phyloP scores from a whole-genome alignment of 2,329 filamentous ascomycete genomes.

The Triangularia setosa region DNA sequence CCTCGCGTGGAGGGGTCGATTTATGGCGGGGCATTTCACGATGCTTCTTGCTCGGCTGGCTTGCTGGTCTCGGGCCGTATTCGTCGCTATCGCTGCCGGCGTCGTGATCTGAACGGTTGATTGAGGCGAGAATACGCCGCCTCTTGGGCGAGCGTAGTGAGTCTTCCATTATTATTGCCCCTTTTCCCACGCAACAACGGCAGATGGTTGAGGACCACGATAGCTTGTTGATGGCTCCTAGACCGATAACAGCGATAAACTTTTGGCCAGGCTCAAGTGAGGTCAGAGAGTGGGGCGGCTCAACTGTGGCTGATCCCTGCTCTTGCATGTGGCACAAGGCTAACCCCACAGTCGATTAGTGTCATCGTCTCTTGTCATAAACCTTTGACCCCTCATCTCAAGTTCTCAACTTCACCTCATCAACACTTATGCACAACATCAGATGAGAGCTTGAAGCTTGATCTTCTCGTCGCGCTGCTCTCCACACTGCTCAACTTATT shows the following conservation, averaged over 20 bases:
- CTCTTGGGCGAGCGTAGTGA: conserved; percentile 31
- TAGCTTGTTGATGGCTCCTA: not conserved
- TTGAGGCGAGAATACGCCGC: conserved; percentile 47
- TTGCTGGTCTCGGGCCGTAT: not conserved
- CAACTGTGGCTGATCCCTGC: conserved; percentile 1
- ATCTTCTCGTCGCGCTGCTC: not conserved
- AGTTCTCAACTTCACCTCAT: not conserved
- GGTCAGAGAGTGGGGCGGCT: not conserved
- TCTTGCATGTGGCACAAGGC: not conserved
- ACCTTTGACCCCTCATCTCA: not conserved
- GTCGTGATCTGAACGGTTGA: conserved; percentile 17
- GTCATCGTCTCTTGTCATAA: not conserved
- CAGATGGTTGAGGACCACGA: not conserved
- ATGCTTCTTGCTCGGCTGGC: not conserved
- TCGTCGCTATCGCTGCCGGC: not conserved
- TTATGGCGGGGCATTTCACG: not conserved
- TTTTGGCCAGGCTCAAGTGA: not conserved
- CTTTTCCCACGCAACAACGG: not conserved
- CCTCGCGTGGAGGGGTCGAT: not conserved
- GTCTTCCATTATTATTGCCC: conserved; percentile 10
- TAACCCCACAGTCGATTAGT: not conserved
- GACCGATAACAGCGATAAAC: not conserved
- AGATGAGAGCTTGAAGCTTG: not conserved
- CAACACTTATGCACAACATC: not conserved
- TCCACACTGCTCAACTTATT: not conserved